Evolutionary conservation across 2,329 filamentous ascomycete genomes (phyloP).

Genomic region (Colletotrichum spinosum): DNA sequence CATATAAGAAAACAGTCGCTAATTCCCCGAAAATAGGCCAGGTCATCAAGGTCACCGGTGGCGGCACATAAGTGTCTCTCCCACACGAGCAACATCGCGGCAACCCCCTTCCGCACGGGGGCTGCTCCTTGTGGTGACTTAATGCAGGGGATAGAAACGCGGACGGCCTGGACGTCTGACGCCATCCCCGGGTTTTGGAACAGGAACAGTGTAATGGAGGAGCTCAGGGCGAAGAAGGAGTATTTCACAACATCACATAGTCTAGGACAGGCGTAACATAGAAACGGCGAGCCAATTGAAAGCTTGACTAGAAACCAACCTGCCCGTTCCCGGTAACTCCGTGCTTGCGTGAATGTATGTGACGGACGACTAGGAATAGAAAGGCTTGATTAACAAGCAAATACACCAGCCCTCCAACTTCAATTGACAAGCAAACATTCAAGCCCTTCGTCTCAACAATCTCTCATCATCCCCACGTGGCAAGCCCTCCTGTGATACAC

Average conservation of each 20-base stretch:
- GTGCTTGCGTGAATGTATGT: no score
- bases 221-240: not conserved
- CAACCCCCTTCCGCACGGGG: constrained; percentile 23
- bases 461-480: no score
- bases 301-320: not conserved
- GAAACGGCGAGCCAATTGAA: constrained; percentile 15
- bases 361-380: no score
- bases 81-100: not conserved
- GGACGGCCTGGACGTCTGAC: constrained; percentile 25
- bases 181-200: constrained; percentile 5
- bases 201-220: constrained; percentile 16
- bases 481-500: no score
- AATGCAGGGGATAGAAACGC: constrained; percentile 24
- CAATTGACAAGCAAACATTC: no score
- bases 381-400: no score
- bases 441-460: no score
- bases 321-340: no score
- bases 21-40: constrained; percentile 49
- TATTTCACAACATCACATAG: constrained; percentile 6
- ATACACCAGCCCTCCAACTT: no score
- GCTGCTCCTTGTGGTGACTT: constrained; percentile 8
- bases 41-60: constrained; percentile 53
- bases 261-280: constrained; percentile 27
- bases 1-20: constrained; percentile 64
- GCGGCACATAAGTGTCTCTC: constrained; percentile 38